These are phyloP conservation scores for Zizania palustris DNA, from an alignment of 202 grass and related monocot genomes.

Conservation along the genomic window DNA sequence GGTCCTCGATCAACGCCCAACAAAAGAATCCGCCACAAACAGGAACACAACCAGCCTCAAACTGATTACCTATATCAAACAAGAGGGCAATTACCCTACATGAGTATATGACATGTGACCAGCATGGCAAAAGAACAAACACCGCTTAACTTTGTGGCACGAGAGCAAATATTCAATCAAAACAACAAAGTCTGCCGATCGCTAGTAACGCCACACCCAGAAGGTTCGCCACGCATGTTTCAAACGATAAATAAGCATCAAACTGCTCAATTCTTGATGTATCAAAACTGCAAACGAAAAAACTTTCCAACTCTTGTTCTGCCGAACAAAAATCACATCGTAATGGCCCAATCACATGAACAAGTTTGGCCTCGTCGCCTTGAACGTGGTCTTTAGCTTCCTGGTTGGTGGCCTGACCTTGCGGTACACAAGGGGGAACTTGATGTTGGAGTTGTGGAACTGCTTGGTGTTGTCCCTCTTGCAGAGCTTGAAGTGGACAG, in stretches of 20 bases:
- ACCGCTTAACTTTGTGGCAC: too few species aligned
- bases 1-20: too few species aligned
- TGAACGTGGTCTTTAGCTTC: constrained; percentile 89
- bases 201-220: constrained; percentile 17
- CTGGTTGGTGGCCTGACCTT: constrained; percentile 82
- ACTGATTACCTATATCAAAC: too few species aligned
- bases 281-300: constrained; percentile 35
- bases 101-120: too few species aligned
- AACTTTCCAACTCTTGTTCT: constrained; percentile 14
- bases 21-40: too few species aligned
- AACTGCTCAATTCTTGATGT: constrained; percentile 2
- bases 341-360: constrained; percentile 62
- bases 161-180: too few species aligned
- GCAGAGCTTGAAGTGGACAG: constrained; percentile 64
- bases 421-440: constrained; percentile 74
- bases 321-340: constrained; percentile 11
- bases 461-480: constrained; percentile 93
- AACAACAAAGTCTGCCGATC: not conserved
- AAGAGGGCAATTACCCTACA: too few species aligned
- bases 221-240: constrained; percentile 34
- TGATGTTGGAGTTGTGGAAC: constrained; percentile 81
- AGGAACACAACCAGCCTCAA: too few species aligned
- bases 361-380: constrained; percentile 80
- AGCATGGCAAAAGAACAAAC: too few species aligned
- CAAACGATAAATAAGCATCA: constrained; percentile 28